Evolutionary conservation across 208 protist species (phyloP).

Genomic region (Wallacemonas collosoma): DNA sequence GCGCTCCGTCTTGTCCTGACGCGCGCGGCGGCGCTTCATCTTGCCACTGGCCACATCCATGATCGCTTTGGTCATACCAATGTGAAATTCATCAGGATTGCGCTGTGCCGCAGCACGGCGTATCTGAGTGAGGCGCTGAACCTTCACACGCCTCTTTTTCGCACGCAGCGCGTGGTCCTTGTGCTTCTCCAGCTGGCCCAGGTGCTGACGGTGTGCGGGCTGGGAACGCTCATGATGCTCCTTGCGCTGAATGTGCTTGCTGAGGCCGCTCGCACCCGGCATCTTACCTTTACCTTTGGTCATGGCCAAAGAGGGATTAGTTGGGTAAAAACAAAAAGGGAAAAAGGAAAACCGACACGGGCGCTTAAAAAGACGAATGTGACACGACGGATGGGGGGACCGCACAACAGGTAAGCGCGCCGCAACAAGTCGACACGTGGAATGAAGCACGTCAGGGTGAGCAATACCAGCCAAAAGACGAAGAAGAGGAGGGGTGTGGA

Average conservation of each 20-base stretch:
- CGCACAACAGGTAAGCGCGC: too few species aligned
- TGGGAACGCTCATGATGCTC: constrained; percentile 92
- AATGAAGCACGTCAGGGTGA: too few species aligned
- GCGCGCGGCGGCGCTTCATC: constrained; percentile 61
- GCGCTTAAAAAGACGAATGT: neutral
- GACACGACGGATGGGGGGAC: too few species aligned
- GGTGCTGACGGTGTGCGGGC: constrained; percentile 67
- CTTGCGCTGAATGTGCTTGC: constrained; percentile 90
- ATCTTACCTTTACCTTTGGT: constrained; percentile 88
- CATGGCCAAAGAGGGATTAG: constrained; percentile 32
- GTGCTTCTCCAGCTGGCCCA: constrained; percentile 94
- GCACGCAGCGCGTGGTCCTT: constrained; percentile 92
- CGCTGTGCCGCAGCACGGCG: constrained; percentile 86
- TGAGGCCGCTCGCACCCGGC: constrained; percentile 76
- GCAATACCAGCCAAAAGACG: too few species aligned
- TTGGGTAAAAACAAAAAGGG: constrained; percentile 1
- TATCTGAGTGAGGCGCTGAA: constrained; percentile 71
- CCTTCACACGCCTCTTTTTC: constrained; percentile 76
- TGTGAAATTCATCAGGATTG: constrained; percentile 95
- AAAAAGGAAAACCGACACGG: constrained; percentile 1
- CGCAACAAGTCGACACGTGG: too few species aligned
- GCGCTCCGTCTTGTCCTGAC: constrained; percentile 43
- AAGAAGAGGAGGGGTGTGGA: too few species aligned
- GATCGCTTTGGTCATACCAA: constrained; percentile 92
- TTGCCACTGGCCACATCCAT: constrained; percentile 84